Evolutionary conservation across 2,329 filamentous ascomycete species (phyloP).

Genomic region (Trichophyton schoenleinii): DNA sequence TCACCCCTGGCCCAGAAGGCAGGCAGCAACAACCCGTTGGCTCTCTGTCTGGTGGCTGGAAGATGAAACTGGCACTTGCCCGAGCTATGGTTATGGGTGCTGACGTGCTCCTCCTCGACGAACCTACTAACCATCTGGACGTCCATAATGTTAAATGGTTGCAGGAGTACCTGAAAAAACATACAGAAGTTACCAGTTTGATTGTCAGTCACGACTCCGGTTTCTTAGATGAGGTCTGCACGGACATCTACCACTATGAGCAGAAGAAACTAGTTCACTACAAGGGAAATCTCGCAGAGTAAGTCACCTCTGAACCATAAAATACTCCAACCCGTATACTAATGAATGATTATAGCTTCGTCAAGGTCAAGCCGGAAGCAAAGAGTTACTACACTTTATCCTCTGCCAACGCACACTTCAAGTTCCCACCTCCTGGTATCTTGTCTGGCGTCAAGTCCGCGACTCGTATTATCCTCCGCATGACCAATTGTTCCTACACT

Average conservation of each 20-base stretch:
- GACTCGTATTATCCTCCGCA: constrained; percentile 87
- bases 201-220: constrained; percentile 98
- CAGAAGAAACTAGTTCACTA: constrained; percentile 71
- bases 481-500: constrained; percentile 83
- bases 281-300: constrained; percentile 38
- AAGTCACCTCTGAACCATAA: constrained; percentile 9
- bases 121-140: constrained; percentile 97
- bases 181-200: constrained; percentile 90
- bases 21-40: constrained; percentile 82
- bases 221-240: constrained; percentile 94
- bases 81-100: constrained; percentile 93
- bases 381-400: constrained; percentile 98
- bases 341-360: constrained; percentile 43
- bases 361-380: constrained; percentile 79
- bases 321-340: constrained; percentile 3
- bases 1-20: constrained; percentile 78
- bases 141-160: constrained; percentile 94
- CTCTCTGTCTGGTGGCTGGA: constrained; percentile 94
- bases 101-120: constrained; percentile 92
- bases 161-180: constrained; percentile 86
- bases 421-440: constrained; percentile 93
- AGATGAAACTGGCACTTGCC: constrained; percentile 97
- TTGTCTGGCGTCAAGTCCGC: constrained; percentile 88
- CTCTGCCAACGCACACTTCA: constrained; percentile 81
- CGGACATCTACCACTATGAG: constrained; percentile 98